Evolutionary conservation across 257 asterid genomes (phyloP).

Genomic region (Marsdenia floribunda): DNA sequence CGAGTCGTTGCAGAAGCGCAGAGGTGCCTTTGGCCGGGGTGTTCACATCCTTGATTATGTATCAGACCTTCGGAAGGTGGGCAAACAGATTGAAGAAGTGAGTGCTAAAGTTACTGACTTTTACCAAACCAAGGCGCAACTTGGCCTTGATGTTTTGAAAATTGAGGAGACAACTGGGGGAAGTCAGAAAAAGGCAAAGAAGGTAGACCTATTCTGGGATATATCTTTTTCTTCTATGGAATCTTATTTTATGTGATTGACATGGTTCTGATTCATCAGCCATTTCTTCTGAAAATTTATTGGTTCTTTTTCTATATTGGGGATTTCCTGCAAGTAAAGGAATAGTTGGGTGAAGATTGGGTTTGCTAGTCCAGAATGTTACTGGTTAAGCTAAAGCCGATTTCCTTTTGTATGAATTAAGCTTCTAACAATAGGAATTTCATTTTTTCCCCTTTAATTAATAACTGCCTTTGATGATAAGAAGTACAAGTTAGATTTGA

Average conservation of each 20-base stretch:
- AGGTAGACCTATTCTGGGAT: not conserved
- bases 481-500: too few species aligned
- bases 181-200: not conserved
- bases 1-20: not conserved
- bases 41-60: not conserved
- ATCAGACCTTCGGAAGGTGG: not conserved
- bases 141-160: conserved; percentile 2
- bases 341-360: too few species aligned
- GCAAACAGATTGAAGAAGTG: conserved; percentile 4
- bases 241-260: not conserved
- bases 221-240: not conserved
- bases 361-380: too few species aligned
- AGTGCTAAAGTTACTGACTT: conserved; percentile 2
- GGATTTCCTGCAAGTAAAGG: not conserved
- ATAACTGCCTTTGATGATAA: too few species aligned
- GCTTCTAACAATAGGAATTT: not conserved
- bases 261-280: not conserved
- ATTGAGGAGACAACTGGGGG: not conserved
- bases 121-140: conserved; percentile 2
- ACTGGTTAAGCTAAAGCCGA: not conserved
- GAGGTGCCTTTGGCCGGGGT: not conserved
- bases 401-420: not conserved
- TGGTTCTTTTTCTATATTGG: too few species aligned
- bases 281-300: not conserved
- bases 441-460: too few species aligned